Conservation (phyloP, 768 basidiomycete species). For the Boletus barrowsii region DNA sequence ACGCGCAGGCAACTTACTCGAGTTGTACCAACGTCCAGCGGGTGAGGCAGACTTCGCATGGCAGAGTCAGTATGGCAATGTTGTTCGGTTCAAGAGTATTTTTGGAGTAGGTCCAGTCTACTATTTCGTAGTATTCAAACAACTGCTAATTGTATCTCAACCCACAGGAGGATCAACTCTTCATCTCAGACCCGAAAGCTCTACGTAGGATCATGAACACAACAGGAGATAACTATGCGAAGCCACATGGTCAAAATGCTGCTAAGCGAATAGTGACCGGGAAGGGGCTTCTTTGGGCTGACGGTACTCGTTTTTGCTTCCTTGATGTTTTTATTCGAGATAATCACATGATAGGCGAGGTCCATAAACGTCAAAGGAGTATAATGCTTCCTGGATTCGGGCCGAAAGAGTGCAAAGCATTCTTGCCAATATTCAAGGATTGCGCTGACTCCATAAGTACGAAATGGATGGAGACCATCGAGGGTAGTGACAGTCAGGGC, state of each 20-base stretch:
- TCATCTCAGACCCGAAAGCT: slow-evolving; percentile 47
- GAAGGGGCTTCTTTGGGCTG: slow-evolving; percentile 37
- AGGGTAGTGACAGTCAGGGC: background rate
- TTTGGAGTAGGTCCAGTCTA: slow-evolving; percentile 17
- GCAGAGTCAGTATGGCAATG: slow-evolving; percentile 26
- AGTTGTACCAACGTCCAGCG: slow-evolving; percentile 23
- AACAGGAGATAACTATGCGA: slow-evolving; percentile 40
- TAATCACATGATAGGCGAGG: slow-evolving; percentile 26
- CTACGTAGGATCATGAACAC: slow-evolving; percentile 36
- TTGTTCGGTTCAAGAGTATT: slow-evolving; percentile 22
- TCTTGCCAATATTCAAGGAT: slow-evolving; percentile 47
- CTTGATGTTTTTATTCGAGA: slow-evolving; percentile 6
- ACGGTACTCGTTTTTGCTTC: slow-evolving; percentile 24
- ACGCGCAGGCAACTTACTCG: slow-evolving; percentile 23
- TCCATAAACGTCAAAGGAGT: slow-evolving; percentile 50
- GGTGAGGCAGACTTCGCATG: slow-evolving; percentile 30
- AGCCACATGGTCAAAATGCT: slow-evolving; percentile 22
- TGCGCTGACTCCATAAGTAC: slow-evolving; percentile 20
- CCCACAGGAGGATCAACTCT: slow-evolving; percentile 40
- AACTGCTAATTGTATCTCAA: background rate
- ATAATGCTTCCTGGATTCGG: slow-evolving; percentile 57
- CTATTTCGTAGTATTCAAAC: background rate
- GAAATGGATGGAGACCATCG: slow-evolving; percentile 21
- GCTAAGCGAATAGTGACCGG: slow-evolving; percentile 20
- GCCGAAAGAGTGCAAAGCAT: slow-evolving; percentile 45